Conservation (phyloP, 1,139 yeast genomes). For the Magnusiomyces clavatus region DNA sequence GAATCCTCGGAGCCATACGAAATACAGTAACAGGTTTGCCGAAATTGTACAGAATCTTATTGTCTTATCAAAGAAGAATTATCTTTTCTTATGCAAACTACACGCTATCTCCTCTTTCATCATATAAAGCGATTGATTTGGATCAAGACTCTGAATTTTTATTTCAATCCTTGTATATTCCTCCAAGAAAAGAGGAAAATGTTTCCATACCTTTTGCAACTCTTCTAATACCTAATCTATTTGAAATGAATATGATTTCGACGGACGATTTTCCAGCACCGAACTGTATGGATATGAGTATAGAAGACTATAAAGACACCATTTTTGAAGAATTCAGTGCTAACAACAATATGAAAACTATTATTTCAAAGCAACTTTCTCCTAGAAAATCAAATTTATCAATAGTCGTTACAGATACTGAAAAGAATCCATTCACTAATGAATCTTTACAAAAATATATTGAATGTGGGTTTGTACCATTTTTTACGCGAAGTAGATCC, state of each 20-base stretch:
- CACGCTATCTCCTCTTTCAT: conserved; percentile 14
- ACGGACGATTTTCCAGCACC: conserved; percentile 2
- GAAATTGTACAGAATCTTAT: conserved; percentile 39
- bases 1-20: conserved; percentile 17
- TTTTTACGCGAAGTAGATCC: conserved; percentile 34
- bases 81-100: conserved; percentile 21
- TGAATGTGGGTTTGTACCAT: conserved; percentile 53
- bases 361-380: conserved; percentile 2
- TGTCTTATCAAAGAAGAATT: conserved; percentile 37
- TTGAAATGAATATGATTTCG: not conserved
- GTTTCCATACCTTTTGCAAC: not conserved
- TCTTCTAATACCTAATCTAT: not conserved
- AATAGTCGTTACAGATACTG: conserved; percentile 8
- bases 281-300: not conserved
- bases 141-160: conserved; percentile 4
- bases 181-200: not conserved
- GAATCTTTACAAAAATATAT: conserved; percentile 32
- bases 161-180: not conserved
- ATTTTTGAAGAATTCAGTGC: not conserved
- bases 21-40: conserved; percentile 34
- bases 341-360: too few species aligned
- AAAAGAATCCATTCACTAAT: conserved; percentile 8
- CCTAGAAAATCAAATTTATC: conserved; percentile 2
- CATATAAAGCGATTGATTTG: conserved; percentile 10
- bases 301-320: not conserved